Conservation (phyloP, 257 asterid genomes). For the Solanum tacnaense region DNA sequence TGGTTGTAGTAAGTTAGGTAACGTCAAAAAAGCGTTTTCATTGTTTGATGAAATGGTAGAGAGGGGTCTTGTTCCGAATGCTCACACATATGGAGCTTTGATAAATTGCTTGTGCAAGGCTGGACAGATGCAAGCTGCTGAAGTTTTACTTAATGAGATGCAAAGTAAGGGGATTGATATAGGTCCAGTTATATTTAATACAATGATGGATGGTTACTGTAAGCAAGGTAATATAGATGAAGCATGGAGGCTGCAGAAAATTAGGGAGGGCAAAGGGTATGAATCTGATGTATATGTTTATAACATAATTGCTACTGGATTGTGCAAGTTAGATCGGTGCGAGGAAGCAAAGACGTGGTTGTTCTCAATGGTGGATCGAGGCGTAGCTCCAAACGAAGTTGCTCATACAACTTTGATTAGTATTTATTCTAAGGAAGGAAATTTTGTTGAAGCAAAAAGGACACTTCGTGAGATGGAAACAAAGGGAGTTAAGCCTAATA, state of each 20-base stretch:
- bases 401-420: constrained; percentile 19
- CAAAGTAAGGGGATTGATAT: constrained; percentile 55
- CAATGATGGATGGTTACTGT: constrained; percentile 79
- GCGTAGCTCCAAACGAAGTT: constrained; percentile 34
- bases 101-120: constrained; percentile 55
- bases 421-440: constrained; percentile 23
- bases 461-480: constrained; percentile 12
- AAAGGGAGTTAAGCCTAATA: constrained; percentile 18
- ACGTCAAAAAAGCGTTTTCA: constrained; percentile 46
- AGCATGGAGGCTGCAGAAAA: constrained; percentile 40
- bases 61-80: constrained; percentile 56
- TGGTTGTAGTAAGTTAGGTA: constrained; percentile 34
- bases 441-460: constrained; percentile 24
- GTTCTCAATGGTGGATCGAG: constrained; percentile 55
- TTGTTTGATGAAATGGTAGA: constrained; percentile 63
- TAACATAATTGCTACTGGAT: constrained; percentile 53
- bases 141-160: constrained; percentile 66
- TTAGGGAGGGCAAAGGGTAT: constrained; percentile 73
- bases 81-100: constrained; percentile 63
- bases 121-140: constrained; percentile 65
- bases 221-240: constrained; percentile 72
- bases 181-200: constrained; percentile 58
- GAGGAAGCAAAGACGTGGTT: constrained; percentile 63
- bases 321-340: constrained; percentile 39
- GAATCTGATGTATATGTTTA: constrained; percentile 52